phyloP scores from a whole-genome alignment of 345 rosid genomes.

The Kandelia obovata region DNA sequence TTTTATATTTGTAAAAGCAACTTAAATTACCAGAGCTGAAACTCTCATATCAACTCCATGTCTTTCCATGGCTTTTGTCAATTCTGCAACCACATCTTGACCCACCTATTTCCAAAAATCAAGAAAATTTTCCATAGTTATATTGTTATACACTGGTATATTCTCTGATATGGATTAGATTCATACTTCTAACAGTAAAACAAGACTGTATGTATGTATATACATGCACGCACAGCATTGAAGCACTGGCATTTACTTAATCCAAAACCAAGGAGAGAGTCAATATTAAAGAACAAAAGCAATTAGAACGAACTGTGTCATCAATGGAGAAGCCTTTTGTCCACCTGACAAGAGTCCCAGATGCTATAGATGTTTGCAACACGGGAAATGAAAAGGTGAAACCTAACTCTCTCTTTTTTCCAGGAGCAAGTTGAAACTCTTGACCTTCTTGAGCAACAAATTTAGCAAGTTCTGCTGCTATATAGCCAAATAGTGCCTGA shows the following conservation, averaged over 20 bases:
- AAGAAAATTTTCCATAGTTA: not conserved
- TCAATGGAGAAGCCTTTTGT: conserved; percentile 91
- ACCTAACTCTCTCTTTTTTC: conserved; percentile 79
- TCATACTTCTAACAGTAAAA: conserved; percentile 2
- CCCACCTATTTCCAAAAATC: conserved; percentile 55
- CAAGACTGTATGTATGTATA: no score
- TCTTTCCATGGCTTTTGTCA: conserved; percentile 71
- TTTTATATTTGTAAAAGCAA: not conserved
- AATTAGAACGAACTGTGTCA: conserved; percentile 48
- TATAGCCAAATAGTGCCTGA: conserved; percentile 68
- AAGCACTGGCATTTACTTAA: not conserved
- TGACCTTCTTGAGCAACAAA: conserved; percentile 68
- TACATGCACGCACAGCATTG: no score
- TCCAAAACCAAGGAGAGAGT: not conserved
- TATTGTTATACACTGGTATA: not conserved
- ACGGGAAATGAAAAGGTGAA: conserved; percentile 99
- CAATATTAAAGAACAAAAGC: conserved; percentile 7
- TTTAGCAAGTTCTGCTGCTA: conserved; percentile 70
- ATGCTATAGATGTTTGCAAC: conserved; percentile 65
- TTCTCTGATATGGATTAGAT: not conserved
- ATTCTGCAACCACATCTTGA: conserved; percentile 76
- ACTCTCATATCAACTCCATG: conserved; percentile 72
- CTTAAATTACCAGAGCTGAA: conserved; percentile 71
- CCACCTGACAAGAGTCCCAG: conserved; percentile 89
- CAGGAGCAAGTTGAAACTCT: conserved; percentile 49